These are phyloP conservation scores for Cryphonectria nitschkei DNA, from an alignment of 2,329 filamentous ascomycete species.

Conservation along the genomic window DNA sequence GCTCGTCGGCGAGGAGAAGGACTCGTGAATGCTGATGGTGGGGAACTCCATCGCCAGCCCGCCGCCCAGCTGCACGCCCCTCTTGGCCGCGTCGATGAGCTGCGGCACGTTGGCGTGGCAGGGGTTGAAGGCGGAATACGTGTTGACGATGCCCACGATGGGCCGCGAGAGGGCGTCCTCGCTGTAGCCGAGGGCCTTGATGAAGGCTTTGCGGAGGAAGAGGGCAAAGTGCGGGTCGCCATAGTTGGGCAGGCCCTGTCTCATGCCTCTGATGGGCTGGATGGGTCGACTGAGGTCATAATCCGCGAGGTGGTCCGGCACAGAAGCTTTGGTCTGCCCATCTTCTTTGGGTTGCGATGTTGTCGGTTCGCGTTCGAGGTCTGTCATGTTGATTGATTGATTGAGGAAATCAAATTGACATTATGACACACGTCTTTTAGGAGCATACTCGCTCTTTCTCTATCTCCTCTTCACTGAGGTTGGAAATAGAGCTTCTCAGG, in stretches of 20 bases:
- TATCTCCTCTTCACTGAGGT: neutral
- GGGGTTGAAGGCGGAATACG: slow-evolving; percentile 73
- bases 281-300: slow-evolving; percentile 64
- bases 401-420: neutral
- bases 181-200: slow-evolving; percentile 75
- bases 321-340: slow-evolving; percentile 8
- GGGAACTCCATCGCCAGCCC: slow-evolving; percentile 74
- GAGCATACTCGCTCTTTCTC: neutral
- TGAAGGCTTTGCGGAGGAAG: slow-evolving; percentile 76
- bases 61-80: slow-evolving; percentile 68
- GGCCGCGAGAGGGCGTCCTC: slow-evolving; percentile 72
- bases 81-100: slow-evolving; percentile 70
- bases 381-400: neutral
- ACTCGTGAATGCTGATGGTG: slow-evolving; percentile 73
- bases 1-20: slow-evolving; percentile 70
- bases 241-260: slow-evolving; percentile 68
- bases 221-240: slow-evolving; percentile 76
- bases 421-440: neutral
- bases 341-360: neutral
- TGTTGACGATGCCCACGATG: slow-evolving; percentile 77
- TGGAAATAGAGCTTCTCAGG: neutral
- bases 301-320: slow-evolving; percentile 55
- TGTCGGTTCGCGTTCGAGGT: neutral
- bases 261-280: slow-evolving; percentile 54
- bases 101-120: slow-evolving; percentile 75